Evolutionary conservation across 306 rosid species (phyloP), one percentile per base, ranked within the genome.

Genomic region (Dalbergia cochinchinensis): DNA sequence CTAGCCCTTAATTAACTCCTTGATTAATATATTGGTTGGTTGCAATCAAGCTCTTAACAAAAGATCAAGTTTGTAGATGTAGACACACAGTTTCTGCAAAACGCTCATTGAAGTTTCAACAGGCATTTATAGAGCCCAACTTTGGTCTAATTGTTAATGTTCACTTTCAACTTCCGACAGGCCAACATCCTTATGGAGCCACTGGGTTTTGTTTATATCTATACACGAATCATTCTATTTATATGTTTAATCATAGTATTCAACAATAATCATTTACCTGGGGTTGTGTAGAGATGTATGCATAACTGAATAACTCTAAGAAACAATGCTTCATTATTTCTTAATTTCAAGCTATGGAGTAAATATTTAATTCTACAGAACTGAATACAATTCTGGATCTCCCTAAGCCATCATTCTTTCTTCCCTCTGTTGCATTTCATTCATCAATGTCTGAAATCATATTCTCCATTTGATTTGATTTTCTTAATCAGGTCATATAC

Each of bases 401-500:
- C 13, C 50, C 37, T n/a, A 34, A 55, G 10, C 62, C 73, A 11
- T 16, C 64, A 20, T 54, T 45, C 35, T 6, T n/a, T 64, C 67
- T 47, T 4, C 31, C 47, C 34, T 35, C 45, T 72, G 14, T 59
- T 44, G 69, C 51, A 53, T 42, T 44, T 42, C 62, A 54, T 69
- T 77, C 72, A 65, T 51, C 20, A 51, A 41, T 69, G 0, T 39
- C 37, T 62, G 50, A 68, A 53, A 35, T 70, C 76, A 41, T 63
- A 72, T 51, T 73, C 57, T 83, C 53, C 64, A 41, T 37, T 37
- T 37, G 41, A 50, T 22, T 20, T 58, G 74, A 53, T 79, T 78
- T 34, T 65, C 71, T 68, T 63, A n/a, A 78, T 80, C 83, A 94
- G 99, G 88, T 92, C 57, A 95, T 95, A 64, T 92, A 95, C 84